phyloP scores from a whole-genome alignment of 257 asterid species.

The Solanum chaucha region DNA sequence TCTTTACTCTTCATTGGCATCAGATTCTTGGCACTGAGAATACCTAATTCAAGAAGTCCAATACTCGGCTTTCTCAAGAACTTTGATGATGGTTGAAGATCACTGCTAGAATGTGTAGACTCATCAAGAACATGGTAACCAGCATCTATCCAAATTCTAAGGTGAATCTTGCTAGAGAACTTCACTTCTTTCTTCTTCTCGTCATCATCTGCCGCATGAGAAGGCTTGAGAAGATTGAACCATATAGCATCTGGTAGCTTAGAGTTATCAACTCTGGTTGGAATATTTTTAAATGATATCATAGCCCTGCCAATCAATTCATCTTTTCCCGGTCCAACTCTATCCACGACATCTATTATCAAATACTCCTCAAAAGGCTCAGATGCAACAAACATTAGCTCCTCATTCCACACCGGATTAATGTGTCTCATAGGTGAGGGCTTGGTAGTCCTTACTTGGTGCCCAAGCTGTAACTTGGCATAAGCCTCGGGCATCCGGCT shows the following conservation, averaged over 20 bases:
- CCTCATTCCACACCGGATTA: slow-evolving; percentile 85
- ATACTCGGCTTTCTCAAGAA: slow-evolving; percentile 52
- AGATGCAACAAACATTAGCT: slow-evolving; percentile 65
- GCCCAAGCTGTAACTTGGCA: slow-evolving; percentile 55
- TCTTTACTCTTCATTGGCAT: slow-evolving; percentile 70
- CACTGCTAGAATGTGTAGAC: slow-evolving; percentile 71
- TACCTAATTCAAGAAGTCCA: slow-evolving; percentile 88
- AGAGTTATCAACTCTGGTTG: slow-evolving; percentile 28
- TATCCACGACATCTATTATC: slow-evolving; percentile 52
- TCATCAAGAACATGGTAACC: slow-evolving; percentile 94
- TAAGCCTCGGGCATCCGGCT: slow-evolving; percentile 38
- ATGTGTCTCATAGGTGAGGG: slow-evolving; percentile 33
- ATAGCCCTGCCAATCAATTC: slow-evolving; percentile 49
- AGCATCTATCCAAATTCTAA: slow-evolving; percentile 52
- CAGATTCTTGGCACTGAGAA: slow-evolving; percentile 63
- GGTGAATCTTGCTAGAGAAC: slow-evolving; percentile 72
- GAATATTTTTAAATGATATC: slow-evolving; percentile 45
- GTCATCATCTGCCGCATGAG: slow-evolving; percentile 30
- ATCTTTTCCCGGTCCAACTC: slow-evolving; percentile 50
- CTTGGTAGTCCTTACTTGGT: slow-evolving; percentile 53
- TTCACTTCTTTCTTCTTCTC: slow-evolving; percentile 69
- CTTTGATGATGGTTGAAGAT: slow-evolving; percentile 72
- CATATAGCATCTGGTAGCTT: slow-evolving; percentile 63
- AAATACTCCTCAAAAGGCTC: slow-evolving; percentile 79
- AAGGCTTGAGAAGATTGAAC: slow-evolving; percentile 47